Base-by-base conservation (phyloP, 1,284 basidiomycete genomes). In the Cutaneotrichosporon sp. region DNA sequence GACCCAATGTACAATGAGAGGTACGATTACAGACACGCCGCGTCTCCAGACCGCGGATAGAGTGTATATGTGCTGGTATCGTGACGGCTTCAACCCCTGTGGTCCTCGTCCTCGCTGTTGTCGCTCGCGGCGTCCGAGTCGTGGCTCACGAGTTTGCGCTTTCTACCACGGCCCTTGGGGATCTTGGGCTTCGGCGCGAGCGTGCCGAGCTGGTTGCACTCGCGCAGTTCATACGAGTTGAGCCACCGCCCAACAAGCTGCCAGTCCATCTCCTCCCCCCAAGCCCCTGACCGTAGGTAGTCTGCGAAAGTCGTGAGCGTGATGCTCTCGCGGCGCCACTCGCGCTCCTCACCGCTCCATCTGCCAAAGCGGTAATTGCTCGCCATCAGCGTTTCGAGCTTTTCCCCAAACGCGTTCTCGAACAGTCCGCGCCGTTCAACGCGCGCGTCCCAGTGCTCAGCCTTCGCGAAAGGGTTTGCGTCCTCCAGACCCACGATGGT, bases 401-500 rank as follows among this genome's bases (percentile, higher is more conserved):
- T 53, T 18, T 30, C 31, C 11, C 4, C 2, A 18, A 53, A 53
- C 14, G 31, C 51, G 18, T 53, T 34, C 30, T 53, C 51, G 31
- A 53, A 53, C 13, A 53, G 30, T 30, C 18, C 31, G 51, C 51
- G 51, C 31, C 51, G 18, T n/a, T 21, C 18, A 5, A 9, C n/a
- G 31, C 53, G 58, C 5, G 3, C n/a, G 9, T 13, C 21, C 53
- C 58, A 60, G 55, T 60, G 63, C 21, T 21, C 11, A 1, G n/a
- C 21, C 14, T 30, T 36, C 2, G 58, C 61, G 49, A 56, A 62
- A 6, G 64, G 61, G 49, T 59, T 62, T 22, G 53, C 47, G 40
- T 65, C 47, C 21, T 65, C 64, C 2, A 65, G 38, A 8, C 64
- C 64, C n/a, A 65, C 61, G n/a, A 65, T 51, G 6, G 52, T 40